Base-by-base conservation (phyloP, 208 protist genomes). In the Leishmania tropica region DNA sequence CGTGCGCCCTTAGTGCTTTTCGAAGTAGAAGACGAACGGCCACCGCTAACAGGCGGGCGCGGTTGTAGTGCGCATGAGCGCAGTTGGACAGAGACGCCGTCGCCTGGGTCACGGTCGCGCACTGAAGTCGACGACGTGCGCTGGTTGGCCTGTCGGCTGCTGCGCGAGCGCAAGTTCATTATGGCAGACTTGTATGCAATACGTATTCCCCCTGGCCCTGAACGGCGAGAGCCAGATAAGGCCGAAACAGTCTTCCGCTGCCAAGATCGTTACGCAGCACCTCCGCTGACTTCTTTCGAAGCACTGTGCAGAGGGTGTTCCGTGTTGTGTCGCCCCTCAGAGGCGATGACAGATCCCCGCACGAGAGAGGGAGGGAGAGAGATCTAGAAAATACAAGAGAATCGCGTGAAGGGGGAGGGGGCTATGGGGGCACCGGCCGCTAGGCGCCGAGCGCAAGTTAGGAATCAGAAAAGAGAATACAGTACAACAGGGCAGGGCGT, bases 141-240 rank as follows among this genome's bases (percentile, higher is more conserved):
- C 28, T 58, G 76, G n/a, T 72, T 80, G 8, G 60, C 40, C 45
- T 31, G 31, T 35, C 60, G n/a, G 76, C 76, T 56, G 64, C 60
- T 73, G 19, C 64, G 76, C 37, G 60, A 80, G 76, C 76, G 76
- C 64, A 58, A 21, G 45, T 7, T 80, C 76, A 72, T 72, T 21
- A 65, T 67, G 51, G 42, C 37, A 40, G 37, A 48, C 3, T 15
- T 24, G 17, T 68, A 21, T 31, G 75, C 65, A 35, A 45, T 53
- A 28, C 28, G 15, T 45, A 3, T 72, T 54, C 28, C 5, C 8
- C 11, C 70, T 48, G 28, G n/a, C 45, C 45, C 37, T 74, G 13
- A 17, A 24, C 28, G 3, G n/a, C 70, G 45, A 54, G 3, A 31
- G 70, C 45, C 45, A 45, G 1, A 1, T 11, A 35, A 7, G 7